Conservation (phyloP, 192 early-diverging fungal genomes). For the Obelidium mucronatum region DNA sequence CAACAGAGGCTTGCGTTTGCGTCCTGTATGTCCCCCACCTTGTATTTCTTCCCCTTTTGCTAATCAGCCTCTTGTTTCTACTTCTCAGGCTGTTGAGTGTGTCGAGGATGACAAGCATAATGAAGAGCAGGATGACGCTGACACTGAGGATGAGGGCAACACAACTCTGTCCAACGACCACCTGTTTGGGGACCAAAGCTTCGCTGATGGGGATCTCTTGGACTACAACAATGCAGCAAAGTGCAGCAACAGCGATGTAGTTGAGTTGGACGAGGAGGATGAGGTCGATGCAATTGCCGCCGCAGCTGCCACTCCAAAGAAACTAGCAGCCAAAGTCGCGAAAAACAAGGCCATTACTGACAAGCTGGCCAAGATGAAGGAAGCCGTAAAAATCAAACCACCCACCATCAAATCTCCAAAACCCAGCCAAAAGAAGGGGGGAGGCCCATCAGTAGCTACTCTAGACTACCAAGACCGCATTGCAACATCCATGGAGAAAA, state of each 20-base stretch:
- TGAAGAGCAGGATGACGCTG: neutral
- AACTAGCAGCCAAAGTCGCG: no score
- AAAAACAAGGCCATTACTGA: no score
- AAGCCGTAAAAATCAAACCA: no score
- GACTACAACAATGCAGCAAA: neutral
- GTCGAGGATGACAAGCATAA: neutral
- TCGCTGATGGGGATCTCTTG: neutral
- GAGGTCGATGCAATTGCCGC: no score
- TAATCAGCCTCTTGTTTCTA: neutral
- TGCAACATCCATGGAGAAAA: no score
- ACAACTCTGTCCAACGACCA: neutral
- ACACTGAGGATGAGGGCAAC: neutral
- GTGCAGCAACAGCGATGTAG: neutral
- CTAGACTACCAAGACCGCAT: no score
- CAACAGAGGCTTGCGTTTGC: neutral
- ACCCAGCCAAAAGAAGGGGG: no score
- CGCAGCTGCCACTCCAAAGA: no score
- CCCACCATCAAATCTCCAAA: no score
- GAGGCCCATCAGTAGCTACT: no score
- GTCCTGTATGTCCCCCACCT: neutral
- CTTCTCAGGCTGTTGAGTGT: neutral
- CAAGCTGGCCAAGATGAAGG: no score
- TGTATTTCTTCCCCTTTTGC: neutral
- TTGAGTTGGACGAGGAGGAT: neutral
- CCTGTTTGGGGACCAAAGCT: neutral